phyloP scores from a whole-genome alignment of 2,329 filamentous ascomycete species.

The Neurospora crassa region DNA sequence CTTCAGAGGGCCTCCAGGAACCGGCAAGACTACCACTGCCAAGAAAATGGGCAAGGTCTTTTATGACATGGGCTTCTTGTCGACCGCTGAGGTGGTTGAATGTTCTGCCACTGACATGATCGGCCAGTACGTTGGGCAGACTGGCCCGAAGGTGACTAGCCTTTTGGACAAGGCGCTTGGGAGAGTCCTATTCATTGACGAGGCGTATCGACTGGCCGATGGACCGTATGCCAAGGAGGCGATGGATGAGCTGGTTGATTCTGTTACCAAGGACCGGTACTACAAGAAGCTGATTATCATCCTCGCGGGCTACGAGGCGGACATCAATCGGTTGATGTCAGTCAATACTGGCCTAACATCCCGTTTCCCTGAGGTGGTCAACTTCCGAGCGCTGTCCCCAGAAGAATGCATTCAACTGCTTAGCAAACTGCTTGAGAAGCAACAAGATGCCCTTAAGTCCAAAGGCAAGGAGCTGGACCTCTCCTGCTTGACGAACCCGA shows the following conservation, averaged over 20 bases:
- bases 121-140: constrained; percentile 60
- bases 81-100: constrained; percentile 50
- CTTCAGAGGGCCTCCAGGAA: constrained; percentile 59
- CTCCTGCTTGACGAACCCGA: constrained; percentile 14
- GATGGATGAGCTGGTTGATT: constrained; percentile 43
- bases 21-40: constrained; percentile 65
- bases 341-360: constrained; percentile 54
- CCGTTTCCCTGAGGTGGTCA: constrained; percentile 52
- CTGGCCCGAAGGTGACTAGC: constrained; percentile 31
- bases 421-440: constrained; percentile 19
- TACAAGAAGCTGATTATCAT: constrained; percentile 54
- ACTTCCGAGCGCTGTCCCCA: constrained; percentile 40
- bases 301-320: constrained; percentile 56
- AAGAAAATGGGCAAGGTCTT: constrained; percentile 67
- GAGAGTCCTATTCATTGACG: constrained; percentile 61
- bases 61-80: constrained; percentile 63
- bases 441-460: constrained; percentile 11
- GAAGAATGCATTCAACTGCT: constrained; percentile 37
- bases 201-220: constrained; percentile 56
- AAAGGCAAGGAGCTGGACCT: constrained; percentile 17
- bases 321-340: constrained; percentile 54
- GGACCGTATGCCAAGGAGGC: constrained; percentile 49
- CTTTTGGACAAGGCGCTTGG: constrained; percentile 60
- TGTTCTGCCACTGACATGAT: constrained; percentile 60
- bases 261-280: constrained; percentile 45